phyloP scores from a whole-genome alignment of 164 flowering plant species.

The Stephania japonica region DNA sequence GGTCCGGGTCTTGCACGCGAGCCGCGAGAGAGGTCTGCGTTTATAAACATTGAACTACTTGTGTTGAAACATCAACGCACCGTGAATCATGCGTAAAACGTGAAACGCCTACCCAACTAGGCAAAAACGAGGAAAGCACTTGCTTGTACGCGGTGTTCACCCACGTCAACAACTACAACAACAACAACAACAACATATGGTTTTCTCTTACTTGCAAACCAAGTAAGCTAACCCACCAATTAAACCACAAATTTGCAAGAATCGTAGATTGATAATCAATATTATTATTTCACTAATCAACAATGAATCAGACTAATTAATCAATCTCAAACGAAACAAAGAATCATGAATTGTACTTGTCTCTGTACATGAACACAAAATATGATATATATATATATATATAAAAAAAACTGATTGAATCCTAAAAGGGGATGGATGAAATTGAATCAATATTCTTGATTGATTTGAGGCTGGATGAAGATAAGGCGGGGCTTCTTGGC shows the following conservation, averaged over 20 bases:
- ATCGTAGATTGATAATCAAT: no score
- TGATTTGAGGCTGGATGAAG: neutral
- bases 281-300: no score
- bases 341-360: neutral
- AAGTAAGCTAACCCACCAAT: no score
- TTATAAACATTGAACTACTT: neutral
- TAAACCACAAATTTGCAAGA: no score
- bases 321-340: neutral
- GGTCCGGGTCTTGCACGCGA: no score
- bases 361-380: neutral
- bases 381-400: no score
- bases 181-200: no score
- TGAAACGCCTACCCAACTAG: neutral
- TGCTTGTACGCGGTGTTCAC: no score
- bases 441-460: neutral
- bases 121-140: no score
- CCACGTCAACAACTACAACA: no score
- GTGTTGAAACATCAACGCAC: neutral
- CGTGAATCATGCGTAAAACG: neutral
- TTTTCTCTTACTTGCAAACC: no score
- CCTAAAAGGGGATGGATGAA: neutral
- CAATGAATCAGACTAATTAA: no score
- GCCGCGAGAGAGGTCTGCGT: neutral
- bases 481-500: conserved; percentile 34
- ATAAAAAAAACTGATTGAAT: neutral